Evolutionary conservation across 176 grass and related monocot genomes (phyloP).

Genomic region (Raddia guianensis): DNA sequence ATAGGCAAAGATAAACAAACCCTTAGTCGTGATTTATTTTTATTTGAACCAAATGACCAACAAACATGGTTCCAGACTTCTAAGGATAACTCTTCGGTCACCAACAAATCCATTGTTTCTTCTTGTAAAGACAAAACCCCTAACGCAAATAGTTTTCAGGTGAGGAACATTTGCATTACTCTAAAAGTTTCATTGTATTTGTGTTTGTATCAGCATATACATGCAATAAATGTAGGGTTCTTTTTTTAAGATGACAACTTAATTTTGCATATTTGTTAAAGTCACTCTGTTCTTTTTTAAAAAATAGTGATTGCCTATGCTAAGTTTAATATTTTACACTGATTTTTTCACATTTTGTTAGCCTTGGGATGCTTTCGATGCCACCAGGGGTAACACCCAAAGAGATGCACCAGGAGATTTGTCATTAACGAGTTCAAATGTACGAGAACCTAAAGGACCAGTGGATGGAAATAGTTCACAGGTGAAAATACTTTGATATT

Average conservation of each 20-base stretch:
- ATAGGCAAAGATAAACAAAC: slow-evolving; percentile 28
- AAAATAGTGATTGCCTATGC: background rate
- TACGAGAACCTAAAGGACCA: slow-evolving; percentile 38
- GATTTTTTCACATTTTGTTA: slow-evolving; percentile 23
- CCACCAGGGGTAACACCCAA: slow-evolving; percentile 25
- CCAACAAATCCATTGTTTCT: slow-evolving; percentile 31
- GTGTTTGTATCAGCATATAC: background rate
- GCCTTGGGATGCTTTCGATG: slow-evolving; percentile 52
- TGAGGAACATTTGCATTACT: slow-evolving; percentile 40
- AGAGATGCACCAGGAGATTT: slow-evolving; percentile 22
- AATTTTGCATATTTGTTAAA: background rate
- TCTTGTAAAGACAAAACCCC: slow-evolving; percentile 34
- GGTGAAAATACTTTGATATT: slow-evolving; percentile 42
- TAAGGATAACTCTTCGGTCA: slow-evolving; percentile 43
- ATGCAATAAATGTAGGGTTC: slow-evolving; percentile 5
- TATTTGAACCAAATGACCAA: slow-evolving; percentile 31
- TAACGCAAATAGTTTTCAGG: slow-evolving; percentile 55
- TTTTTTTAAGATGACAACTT: slow-evolving; percentile 31
- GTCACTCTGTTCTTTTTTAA: background rate
- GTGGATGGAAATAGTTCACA: slow-evolving; percentile 37
- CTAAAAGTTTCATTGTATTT: slow-evolving; percentile 1
- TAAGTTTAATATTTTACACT: slow-evolving; percentile 10
- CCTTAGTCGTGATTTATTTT: slow-evolving; percentile 46
- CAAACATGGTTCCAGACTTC: slow-evolving; percentile 28
- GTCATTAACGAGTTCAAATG: slow-evolving; percentile 29